phyloP scores from a whole-genome alignment of 176 grass and related monocot species.

The Tillandsia fasciculata region DNA sequence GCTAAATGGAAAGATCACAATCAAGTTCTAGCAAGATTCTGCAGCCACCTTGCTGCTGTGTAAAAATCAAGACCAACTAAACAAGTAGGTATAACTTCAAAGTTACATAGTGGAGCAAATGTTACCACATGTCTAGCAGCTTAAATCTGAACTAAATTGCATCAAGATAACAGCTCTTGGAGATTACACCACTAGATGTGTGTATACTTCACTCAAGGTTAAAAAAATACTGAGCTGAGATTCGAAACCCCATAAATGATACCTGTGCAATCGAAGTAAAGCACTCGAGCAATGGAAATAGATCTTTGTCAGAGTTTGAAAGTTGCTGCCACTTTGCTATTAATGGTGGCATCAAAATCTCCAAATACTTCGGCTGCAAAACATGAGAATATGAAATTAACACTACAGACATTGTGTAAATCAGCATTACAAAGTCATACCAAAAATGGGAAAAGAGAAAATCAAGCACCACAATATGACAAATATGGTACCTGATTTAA shows the following conservation, averaged over 20 bases:
- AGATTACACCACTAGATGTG: no score
- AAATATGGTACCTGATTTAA: slow-evolving; percentile 69
- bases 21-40: no score
- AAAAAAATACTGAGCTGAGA: neutral
- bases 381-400: slow-evolving; percentile 8
- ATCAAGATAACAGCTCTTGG: neutral
- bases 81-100: no score
- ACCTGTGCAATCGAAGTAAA: slow-evolving; percentile 98
- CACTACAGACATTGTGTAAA: neutral
- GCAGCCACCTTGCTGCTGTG: no score
- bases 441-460: slow-evolving; percentile 14
- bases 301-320: slow-evolving; percentile 85
- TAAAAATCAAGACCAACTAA: no score
- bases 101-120: no score
- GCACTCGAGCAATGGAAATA: slow-evolving; percentile 92
- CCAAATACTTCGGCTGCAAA: slow-evolving; percentile 78
- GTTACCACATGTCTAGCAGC: no score
- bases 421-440: slow-evolving; percentile 10
- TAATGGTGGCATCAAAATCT: slow-evolving; percentile 95
- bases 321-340: slow-evolving; percentile 95
- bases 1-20: no score
- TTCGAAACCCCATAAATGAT: slow-evolving; percentile 2
- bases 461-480: slow-evolving; percentile 3
- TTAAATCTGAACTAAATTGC: no score
- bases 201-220: neutral